phyloP scores from a whole-genome alignment of 1,284 basidiomycete species.

The Cutaneotrichosporon dermatis region DNA sequence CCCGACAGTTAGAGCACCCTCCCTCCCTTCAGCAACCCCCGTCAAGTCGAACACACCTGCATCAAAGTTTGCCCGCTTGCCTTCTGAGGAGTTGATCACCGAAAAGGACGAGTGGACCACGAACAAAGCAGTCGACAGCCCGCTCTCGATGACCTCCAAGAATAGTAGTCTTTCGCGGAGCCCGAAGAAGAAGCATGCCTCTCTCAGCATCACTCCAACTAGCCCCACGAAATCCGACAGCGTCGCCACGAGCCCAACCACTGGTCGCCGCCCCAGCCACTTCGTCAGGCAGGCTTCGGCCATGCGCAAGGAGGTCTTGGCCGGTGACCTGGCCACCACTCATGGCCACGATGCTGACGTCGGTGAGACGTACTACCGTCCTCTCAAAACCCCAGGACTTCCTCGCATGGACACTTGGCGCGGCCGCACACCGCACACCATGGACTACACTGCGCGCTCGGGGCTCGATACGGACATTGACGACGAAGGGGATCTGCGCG shows the following conservation, averaged over 20 bases:
- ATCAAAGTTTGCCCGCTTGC: slow-evolving; percentile 3
- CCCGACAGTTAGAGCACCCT: slow-evolving; percentile 40
- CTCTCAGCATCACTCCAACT: neutral
- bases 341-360: slow-evolving; percentile 27
- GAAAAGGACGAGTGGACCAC: neutral
- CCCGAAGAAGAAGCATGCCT: neutral
- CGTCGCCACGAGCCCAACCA: neutral
- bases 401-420: slow-evolving; percentile 40
- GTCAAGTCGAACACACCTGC: slow-evolving; percentile 28
- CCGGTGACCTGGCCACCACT: slow-evolving; percentile 55
- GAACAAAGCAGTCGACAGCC: neutral
- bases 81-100: slow-evolving; percentile 1
- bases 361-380: slow-evolving; percentile 41
- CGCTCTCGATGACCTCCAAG: neutral
- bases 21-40: slow-evolving; percentile 34
- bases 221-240: neutral
- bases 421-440: neutral
- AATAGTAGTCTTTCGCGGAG: neutral
- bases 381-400: slow-evolving; percentile 43
- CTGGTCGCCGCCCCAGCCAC: slow-evolving; percentile 17
- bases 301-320: slow-evolving; percentile 48
- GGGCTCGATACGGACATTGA: slow-evolving; percentile 20
- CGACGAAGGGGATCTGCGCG: slow-evolving; percentile 66
- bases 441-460: neutral
- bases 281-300: slow-evolving; percentile 33